Base-by-base conservation (phyloP, 129 eudicot genomes). In the Arctium minus region DNA sequence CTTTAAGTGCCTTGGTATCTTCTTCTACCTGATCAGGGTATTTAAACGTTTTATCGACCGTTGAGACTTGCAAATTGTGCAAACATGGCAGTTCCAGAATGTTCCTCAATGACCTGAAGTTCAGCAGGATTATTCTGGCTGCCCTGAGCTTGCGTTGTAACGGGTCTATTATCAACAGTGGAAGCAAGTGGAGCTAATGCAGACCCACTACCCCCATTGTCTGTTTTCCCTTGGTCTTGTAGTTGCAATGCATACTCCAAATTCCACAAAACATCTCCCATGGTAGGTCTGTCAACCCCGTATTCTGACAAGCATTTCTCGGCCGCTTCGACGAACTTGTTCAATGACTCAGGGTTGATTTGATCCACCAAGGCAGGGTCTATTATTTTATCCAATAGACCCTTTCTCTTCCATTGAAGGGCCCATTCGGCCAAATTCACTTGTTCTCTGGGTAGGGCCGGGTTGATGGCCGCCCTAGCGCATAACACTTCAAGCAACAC, bases 181-280 rank as follows among this genome's bases (percentile, higher is more conserved):
- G 87, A 67, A 53, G 85, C 78, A 40, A 84, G 72, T 5, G 87
- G 74, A 1, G 88, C 88, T 31, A 75, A 30, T 37, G 89, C 76
- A 5, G 84, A 84, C 83, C 77, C 82, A 17, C 72, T 82, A 15
- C 88, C 73, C 48, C 83, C 90, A 29, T 92, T 97, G 6, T 91
- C 97, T 15, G 80, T 35, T 81, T 87, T 91, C 68, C 82, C 89
- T 7, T 92, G 88, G 69, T 96, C 99, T 27, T 96, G 99, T 18
- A 96, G 82, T 77, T 96, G 99, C 85, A 96, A 81, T 0, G 99
- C 97, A 62, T 91, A 82, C 81, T 96, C 99, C 79, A 96, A 83
- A 77, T 93, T 96, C 99, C 99, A 96, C 86, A 96, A 68, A 53
- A 96, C 98, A 39, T 93, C 99, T 12, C 99, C 99, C 98, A 96